phyloP scores from a whole-genome alignment of 2,329 filamentous ascomycete species.

The Myrmaecium sp. region DNA sequence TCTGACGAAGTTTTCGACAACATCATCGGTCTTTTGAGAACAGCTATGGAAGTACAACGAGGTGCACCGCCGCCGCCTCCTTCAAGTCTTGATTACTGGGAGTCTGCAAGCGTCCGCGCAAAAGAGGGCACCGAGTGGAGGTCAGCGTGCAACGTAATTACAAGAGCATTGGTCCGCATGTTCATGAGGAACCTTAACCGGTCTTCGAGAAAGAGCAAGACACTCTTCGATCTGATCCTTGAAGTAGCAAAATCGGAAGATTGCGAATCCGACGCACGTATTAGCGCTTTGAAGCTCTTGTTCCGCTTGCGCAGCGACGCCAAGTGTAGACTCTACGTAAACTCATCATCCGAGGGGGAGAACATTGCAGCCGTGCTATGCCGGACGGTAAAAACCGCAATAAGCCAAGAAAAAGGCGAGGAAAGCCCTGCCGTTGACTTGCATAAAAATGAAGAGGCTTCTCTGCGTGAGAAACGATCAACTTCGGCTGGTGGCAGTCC shows the following conservation, averaged over 20 bases:
- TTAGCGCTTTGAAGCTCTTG: conserved; percentile 29
- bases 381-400: conserved; percentile 39
- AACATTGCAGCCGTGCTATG: conserved; percentile 56
- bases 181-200: conserved; percentile 58
- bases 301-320: conserved; percentile 75
- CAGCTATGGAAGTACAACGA: conserved; percentile 12
- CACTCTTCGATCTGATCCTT: conserved; percentile 19
- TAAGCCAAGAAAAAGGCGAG: conserved; percentile 26
- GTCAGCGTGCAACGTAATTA: conserved; percentile 53
- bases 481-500: conserved; percentile 11
- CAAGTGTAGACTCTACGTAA: conserved; percentile 58
- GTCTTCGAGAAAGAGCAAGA: conserved; percentile 46
- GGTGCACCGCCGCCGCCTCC: conserved; percentile 6
- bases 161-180: conserved; percentile 53
- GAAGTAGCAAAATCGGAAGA: conserved; percentile 15
- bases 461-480: conserved; percentile 16
- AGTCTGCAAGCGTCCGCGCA: conserved; percentile 6
- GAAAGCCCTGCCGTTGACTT: conserved; percentile 14
- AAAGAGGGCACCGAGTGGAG: conserved; percentile 8
- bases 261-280: conserved; percentile 19
- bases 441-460: conserved; percentile 11
- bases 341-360: conserved; percentile 52
- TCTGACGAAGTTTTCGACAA: conserved; percentile 40
- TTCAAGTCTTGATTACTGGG: conserved; percentile 7
- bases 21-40: conserved; percentile 25